Evolutionary conservation across 2,329 filamentous ascomycete genomes (phyloP).

Genomic region (Rutstroemia sp.): DNA sequence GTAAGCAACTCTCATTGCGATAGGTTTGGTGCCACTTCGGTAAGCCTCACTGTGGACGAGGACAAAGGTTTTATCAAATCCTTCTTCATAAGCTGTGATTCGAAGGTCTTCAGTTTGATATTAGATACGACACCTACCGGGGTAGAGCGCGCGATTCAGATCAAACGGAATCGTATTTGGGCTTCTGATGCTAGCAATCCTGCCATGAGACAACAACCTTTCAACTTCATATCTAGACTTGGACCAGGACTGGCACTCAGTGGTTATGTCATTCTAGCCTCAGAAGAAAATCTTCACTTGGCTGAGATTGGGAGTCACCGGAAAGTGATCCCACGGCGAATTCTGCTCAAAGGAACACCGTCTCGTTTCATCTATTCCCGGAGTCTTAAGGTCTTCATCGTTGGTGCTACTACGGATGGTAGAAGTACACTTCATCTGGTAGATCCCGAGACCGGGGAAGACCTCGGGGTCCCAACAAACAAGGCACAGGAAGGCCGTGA

Average conservation of each 20-base stretch:
- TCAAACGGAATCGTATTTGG: conserved; percentile 42
- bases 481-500: conserved; percentile 34
- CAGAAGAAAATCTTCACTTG: conserved; percentile 44
- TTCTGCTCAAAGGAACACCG: conserved; percentile 35
- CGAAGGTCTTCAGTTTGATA: conserved; percentile 31
- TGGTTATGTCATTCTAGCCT: conserved; percentile 39
- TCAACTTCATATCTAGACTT: conserved; percentile 42
- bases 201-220: conserved; percentile 38
- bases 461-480: conserved; percentile 38
- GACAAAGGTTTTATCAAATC: conserved; percentile 17
- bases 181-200: conserved; percentile 42
- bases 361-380: conserved; percentile 46
- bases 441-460: conserved; percentile 45
- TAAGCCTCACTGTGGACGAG: conserved; percentile 20
- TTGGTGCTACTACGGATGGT: conserved; percentile 39
- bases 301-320: conserved; percentile 41
- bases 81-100: conserved; percentile 43
- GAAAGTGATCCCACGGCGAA: conserved; percentile 42
- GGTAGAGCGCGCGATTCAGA: conserved; percentile 15
- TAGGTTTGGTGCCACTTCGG: conserved; percentile 24
- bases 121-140: background rate
- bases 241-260: conserved; percentile 24
- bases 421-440: conserved; percentile 47
- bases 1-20: conserved; percentile 14
- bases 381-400: conserved; percentile 43